phyloP scores from a whole-genome alignment of 2,329 filamentous ascomycete genomes.

The Thermochaetoides dissita region DNA sequence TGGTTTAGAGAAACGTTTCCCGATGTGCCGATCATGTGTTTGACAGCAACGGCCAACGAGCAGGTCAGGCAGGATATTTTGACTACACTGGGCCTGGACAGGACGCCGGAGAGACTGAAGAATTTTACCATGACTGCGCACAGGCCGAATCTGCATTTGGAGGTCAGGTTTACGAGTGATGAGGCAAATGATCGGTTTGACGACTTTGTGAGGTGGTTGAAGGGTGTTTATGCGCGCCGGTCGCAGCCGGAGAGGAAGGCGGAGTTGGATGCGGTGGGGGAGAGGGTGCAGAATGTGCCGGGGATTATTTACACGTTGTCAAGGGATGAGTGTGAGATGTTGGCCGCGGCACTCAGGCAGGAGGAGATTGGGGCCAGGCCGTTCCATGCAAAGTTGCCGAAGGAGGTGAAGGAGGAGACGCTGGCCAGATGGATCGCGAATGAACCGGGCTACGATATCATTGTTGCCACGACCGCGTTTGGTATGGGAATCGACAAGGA shows the following conservation, averaged over 20 bases:
- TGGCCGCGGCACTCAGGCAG: conserved; percentile 50
- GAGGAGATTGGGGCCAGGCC: conserved; percentile 61
- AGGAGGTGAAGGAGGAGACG: conserved; percentile 56
- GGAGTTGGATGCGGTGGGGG: conserved; percentile 40
- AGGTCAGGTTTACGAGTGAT: conserved; percentile 70
- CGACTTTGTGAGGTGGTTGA: conserved; percentile 66
- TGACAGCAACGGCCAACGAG: conserved; percentile 80
- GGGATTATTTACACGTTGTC: conserved; percentile 73
- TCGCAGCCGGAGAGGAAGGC: conserved; percentile 40
- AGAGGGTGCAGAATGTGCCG: conserved; percentile 50
- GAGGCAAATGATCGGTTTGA: conserved; percentile 57
- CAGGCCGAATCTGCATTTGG: conserved; percentile 77
- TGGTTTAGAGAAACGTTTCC: conserved; percentile 78
- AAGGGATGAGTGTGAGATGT: conserved; percentile 57
- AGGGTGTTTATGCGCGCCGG: conserved; percentile 56
- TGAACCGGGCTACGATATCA: conserved; percentile 68
- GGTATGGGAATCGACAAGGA: conserved; percentile 98
- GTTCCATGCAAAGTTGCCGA: conserved; percentile 56
- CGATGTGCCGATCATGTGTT: conserved; percentile 76
- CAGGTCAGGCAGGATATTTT: conserved; percentile 75
- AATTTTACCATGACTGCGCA: conserved; percentile 74
- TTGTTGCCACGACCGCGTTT: conserved; percentile 90
- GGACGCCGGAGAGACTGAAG: conserved; percentile 43
- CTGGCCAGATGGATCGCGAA: conserved; percentile 60
- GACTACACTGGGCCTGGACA: conserved; percentile 53